Evolutionary conservation across 805 yeast species (phyloP), one percentile per base, ranked within the genome.

Genomic region (Hyphopichia homilentoma): DNA sequence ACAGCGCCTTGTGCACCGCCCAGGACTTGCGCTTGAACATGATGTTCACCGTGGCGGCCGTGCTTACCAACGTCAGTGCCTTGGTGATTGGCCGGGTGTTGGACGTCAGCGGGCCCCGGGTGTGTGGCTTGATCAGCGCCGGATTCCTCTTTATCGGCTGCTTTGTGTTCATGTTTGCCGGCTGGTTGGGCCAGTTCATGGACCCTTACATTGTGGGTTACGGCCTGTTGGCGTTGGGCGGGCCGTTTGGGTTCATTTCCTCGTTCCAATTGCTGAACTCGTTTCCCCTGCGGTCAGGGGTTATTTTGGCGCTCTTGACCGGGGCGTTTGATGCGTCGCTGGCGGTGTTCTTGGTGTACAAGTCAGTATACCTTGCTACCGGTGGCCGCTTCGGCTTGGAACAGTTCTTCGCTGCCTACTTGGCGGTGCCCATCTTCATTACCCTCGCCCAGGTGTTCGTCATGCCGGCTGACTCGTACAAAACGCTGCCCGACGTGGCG

Each of bases 251-350:
- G 1, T 75, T 56, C 50, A 75, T 75, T 41, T 73, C 79, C 6
- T 67, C 74, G 5, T 75, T 75, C 55, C 80, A 75, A 50, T 61
- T 75, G 36, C 73, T 79, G 16, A 75, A 75, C 45, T 62, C 79
- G 3, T 75, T 75, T 51, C 81, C 81, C 2, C 58, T 63, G 30
- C 65, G 64, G 32, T 68, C 76, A 13, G 81, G 81, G 6, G 53
- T 71, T 9, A 61, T 75, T 14, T 58, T 75, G 43, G 79, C 79
- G 15, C 54, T 75, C 26, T 49, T 75, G 7, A 86, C 96, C 0
- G 97, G 97, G n/a, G 88, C 96, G 0, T 88, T 89, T 52, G 97
- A 90, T 57, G 73, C 95, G 0, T 84, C 95, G 2, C 79, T 94
- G n/a, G 96, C 95, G 0, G 70, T 89, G 29, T 89, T 89, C 45